Evolutionary conservation across 768 basidiomycete species (phyloP).

Genomic region (Lepiota brunneoincarnata): DNA sequence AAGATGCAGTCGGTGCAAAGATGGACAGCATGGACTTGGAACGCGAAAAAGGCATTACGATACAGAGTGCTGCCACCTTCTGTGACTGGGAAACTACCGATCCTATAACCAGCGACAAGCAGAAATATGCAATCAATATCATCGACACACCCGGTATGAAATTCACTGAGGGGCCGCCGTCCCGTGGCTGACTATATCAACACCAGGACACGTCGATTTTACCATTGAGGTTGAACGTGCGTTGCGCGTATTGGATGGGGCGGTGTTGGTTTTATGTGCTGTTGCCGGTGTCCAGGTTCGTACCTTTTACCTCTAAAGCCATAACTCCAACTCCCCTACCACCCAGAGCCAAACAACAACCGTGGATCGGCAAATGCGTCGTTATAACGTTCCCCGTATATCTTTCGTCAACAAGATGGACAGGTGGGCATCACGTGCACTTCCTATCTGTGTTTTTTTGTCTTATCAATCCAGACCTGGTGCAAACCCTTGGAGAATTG

Average conservation of each 20-base stretch:
- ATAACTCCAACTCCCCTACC: background rate
- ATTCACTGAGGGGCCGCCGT: background rate
- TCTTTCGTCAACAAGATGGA: slow-evolving; percentile 99
- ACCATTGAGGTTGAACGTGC: slow-evolving; percentile 99
- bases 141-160: slow-evolving; percentile 92
- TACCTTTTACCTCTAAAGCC: background rate
- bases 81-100: slow-evolving; percentile 89
- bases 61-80: slow-evolving; percentile 97
- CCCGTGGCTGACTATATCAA: background rate
- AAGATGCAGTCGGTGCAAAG: slow-evolving; percentile 96
- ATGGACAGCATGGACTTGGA: slow-evolving; percentile 99
- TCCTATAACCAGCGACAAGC: slow-evolving; percentile 54
- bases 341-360: slow-evolving; percentile 97
- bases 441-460: background rate
- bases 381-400: slow-evolving; percentile 93
- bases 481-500: slow-evolving; percentile 95
- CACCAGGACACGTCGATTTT: slow-evolving; percentile 94
- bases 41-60: slow-evolving; percentile 98
- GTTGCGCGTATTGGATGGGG: slow-evolving; percentile 93
- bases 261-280: slow-evolving; percentile 93
- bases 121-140: slow-evolving; percentile 94
- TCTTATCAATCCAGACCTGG: slow-evolving; percentile 62
- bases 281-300: slow-evolving; percentile 91
- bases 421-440: slow-evolving; percentile 43
- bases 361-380: slow-evolving; percentile 97